Percentiles rank a stretch among this genome's conserved stretches.
Conservation (phyloP, 2,329 filamentous ascomycete species). For the Colletotrichum noveboracense region DNA sequence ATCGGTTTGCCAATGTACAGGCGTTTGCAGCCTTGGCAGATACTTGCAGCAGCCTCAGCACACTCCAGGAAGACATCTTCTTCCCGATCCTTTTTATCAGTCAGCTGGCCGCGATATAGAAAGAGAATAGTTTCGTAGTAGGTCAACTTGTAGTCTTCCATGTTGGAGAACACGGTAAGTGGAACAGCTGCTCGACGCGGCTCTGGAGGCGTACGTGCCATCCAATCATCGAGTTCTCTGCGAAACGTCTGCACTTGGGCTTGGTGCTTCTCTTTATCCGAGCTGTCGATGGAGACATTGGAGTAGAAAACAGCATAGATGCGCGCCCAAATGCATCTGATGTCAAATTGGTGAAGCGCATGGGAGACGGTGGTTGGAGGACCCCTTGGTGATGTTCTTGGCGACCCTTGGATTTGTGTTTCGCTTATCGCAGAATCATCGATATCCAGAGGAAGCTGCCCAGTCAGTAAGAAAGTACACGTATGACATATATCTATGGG, state of each 20-base stretch:
- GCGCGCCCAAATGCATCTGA: conserved; percentile 9
- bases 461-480: neutral
- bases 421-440: neutral
- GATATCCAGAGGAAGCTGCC: conserved; percentile 7
- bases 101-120: conserved; percentile 28
- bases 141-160: conserved; percentile 10
- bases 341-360: conserved; percentile 1
- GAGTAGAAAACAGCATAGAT: neutral
- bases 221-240: conserved; percentile 2
- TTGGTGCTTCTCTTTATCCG: neutral
- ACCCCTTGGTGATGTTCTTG: neutral
- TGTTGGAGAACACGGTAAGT: conserved; percentile 8
- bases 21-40: conserved; percentile 12
- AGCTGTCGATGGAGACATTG: neutral
- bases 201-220: neutral
- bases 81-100: conserved; percentile 3
- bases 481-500: neutral
- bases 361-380: neutral
- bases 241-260: neutral
- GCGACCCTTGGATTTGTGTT: neutral
- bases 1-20: conserved; percentile 1
- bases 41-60: conserved; percentile 14
- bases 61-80: conserved; percentile 28
- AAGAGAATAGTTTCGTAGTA: conserved; percentile 26
- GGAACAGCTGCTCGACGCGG: neutral